Evolutionary conservation across 2,329 filamentous ascomycete species (phyloP), one percentile per base, ranked within the genome.

Genomic region (Aspergillus ruber): DNA sequence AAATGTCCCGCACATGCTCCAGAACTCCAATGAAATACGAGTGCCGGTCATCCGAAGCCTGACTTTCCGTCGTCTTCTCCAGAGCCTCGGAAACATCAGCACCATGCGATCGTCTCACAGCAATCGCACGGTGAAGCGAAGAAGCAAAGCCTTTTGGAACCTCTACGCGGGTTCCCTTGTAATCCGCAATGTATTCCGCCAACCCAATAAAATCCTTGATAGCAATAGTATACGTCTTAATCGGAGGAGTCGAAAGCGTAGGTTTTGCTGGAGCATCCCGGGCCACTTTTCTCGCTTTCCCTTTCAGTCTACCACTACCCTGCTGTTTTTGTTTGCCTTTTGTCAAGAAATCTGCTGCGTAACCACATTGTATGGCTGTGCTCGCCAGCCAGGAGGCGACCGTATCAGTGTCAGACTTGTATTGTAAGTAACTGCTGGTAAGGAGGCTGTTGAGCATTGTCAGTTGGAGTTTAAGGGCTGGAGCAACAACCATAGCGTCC

Each of bases 311-410:
- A n/a, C 39, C 39, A 25, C 20, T 21, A 23, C 39, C 39, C 18
- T 42, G 39, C 15, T 10, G 39, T 25, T 20, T 21, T 41, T 41
- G 39, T 6, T 42, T 21, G 18, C 41, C 17, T 20, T 18, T 33
- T 21, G 15, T 39, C 43, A 35, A 17, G n/a, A 50, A 27, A 25
- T 40, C 27, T 18, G 21, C 25, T 6, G 59, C 51, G n/a, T 57
- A 61, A 17, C 62, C 62, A 41, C 52, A 56, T 43, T 44, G 42
- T 41, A 46, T 52, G 9, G 63, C 61, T 12, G 61, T 62, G 2
- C 29, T 53, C 12, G 53, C 58, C 2, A 65, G 57, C 60, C 61
- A 66, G 45, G 48, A 45, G 17, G 57, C 58, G 13, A 66, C 55
- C 12, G 44, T 42, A 38, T 63, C 44, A 4, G 57, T 63, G 47